A percentile compares a stretch with the other conserved stretches of the same genome.
phyloP scores from a whole-genome alignment of 352 stramenopile genomes.

The Phytophthora tentaculata region DNA sequence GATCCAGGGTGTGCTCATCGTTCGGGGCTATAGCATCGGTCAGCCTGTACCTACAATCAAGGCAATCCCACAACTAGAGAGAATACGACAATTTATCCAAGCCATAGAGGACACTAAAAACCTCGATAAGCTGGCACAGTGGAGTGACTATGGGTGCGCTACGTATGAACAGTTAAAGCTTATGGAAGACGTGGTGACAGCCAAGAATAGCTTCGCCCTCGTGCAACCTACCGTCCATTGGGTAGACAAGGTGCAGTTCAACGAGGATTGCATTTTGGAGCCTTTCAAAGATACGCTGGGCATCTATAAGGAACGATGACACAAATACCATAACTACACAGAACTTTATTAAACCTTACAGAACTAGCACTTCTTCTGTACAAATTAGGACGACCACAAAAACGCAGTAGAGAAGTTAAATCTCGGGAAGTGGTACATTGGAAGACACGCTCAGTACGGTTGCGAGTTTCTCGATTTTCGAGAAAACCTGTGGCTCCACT shows the following conservation, averaged over 20 bases:
- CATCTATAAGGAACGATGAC: neutral
- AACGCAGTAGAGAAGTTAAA: too few species aligned
- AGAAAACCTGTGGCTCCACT: too few species aligned
- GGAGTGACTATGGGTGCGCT: slow-evolving; percentile 22
- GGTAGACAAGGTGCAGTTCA: neutral
- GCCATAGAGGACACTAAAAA: neutral
- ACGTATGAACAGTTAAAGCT: slow-evolving; percentile 65
- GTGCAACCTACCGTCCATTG: neutral
- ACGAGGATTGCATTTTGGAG: neutral
- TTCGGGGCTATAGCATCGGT: neutral
- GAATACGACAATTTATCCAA: neutral
- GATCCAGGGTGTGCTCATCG: neutral
- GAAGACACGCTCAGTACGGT: too few species aligned
- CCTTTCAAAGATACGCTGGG: neutral
- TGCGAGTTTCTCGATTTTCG: too few species aligned
- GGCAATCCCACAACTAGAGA: neutral
- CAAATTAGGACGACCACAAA: too few species aligned
- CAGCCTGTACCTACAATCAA: neutral
- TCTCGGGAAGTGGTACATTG: too few species aligned
- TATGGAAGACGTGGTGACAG: neutral
- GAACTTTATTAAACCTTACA: too few species aligned
- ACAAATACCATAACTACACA: too few species aligned
- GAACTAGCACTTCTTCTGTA: too few species aligned
- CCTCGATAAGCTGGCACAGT: neutral
- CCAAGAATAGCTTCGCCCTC: neutral